A percentile compares a stretch with the other conserved stretches of the same genome.
Conservation (phyloP, 495 filamentous ascomycete species). For the Aspergillus kassunensis region DNA sequence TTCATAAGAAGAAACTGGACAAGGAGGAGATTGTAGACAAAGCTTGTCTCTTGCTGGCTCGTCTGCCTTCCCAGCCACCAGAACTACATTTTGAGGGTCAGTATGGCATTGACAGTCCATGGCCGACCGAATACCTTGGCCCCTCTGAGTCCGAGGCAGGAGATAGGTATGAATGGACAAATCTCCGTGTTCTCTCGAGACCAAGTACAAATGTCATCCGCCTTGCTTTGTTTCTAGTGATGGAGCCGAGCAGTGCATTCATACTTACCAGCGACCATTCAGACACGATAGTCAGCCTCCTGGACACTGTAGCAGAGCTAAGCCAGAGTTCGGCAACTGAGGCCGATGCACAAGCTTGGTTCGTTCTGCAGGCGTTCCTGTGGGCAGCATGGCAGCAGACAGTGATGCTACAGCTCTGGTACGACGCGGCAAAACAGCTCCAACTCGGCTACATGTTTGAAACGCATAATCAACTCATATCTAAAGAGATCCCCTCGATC, state of each 20-base stretch:
- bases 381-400: conserved; percentile 9
- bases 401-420: conserved; percentile 1
- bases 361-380: conserved; percentile 4
- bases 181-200: not conserved
- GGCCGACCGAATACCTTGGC: not conserved
- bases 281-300: conserved; percentile 1
- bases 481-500: not conserved
- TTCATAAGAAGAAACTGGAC: not conserved
- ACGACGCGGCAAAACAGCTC: not conserved
- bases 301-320: not conserved
- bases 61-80: conserved; percentile 1
- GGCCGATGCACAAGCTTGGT: not conserved
- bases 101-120: not conserved
- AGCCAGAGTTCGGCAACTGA: not conserved
- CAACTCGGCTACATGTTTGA: not conserved
- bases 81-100: not conserved
- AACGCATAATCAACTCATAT: not conserved
- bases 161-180: not conserved
- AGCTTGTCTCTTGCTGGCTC: conserved; percentile 1
- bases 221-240: not conserved
- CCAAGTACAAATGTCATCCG: conserved; percentile 2
- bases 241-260: not conserved
- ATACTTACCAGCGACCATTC: not conserved
- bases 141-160: not conserved
- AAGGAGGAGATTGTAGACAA: not conserved